Evolutionary conservation across 768 basidiomycete species (phyloP), one percentile per base, ranked within the genome.

Genomic region (Hypholoma sublateritium): DNA sequence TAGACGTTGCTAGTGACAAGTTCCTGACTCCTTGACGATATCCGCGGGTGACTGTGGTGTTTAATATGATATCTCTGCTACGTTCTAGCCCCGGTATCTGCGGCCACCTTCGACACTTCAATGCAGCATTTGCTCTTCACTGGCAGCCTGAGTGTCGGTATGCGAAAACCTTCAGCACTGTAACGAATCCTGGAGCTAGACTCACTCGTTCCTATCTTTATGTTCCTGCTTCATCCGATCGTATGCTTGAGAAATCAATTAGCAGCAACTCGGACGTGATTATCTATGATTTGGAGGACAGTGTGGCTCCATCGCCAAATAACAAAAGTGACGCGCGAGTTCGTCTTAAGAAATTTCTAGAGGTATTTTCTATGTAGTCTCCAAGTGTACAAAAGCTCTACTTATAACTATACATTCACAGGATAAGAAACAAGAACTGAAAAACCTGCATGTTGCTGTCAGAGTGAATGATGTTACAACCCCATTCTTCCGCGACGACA

Each of bases 221-320:
- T 70, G 94, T 96, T 3, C 94, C 94, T 2, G 80, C 87, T 5
- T 88, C 92, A 1, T 88, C 86, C 12, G 83, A 88, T 35, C 80
- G 84, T 41, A 93, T 93, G 88, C 83, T 96, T 34, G 75, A 86
- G 61, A 95, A 94, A 67, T 90, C 90, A 0, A 76, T 90, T 44
- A 69, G 65, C 9, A 75, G 78, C 13, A 67, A 72, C 2, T 85
- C 92, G 1, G 94, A 96, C 58, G 79, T 88, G 42, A 76, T 94
- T 35, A 87, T 93, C 22, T 95, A 93, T 65, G 94, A 96, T 74
- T 77, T 96, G 12, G 94, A 95, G 69, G 94, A 96, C 69, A 89
- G 89, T 58, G 84, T 95, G 0, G 74, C 91, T 4, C 88, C 88
- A 5, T 74, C 84, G 4, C 79, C 82, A 28, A 71, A 74, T 24